A percentile compares a stretch with the other conserved stretches of the same genome.
These are phyloP conservation scores for Fraxinus floribunda DNA, from an alignment of 305 asterid species.

Conservation along the genomic window DNA sequence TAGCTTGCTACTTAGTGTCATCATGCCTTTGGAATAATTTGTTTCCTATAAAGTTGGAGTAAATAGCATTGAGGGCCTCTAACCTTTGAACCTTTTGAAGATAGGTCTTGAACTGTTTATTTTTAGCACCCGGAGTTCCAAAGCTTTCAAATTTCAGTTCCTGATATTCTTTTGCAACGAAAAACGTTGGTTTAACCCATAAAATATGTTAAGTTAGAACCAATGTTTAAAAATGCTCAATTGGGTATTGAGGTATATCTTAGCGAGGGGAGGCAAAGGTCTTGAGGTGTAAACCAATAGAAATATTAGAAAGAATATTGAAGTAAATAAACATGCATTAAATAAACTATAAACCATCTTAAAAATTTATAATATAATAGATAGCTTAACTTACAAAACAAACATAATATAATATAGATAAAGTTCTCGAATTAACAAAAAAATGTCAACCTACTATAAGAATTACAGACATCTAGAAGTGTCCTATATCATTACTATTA, in stretches of 20 bases:
- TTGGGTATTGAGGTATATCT: not conserved
- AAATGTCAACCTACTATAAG: not conserved
- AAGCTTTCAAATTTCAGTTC: not conserved
- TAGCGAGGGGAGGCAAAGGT: not conserved
- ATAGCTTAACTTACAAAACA: not conserved
- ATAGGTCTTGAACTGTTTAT: no score
- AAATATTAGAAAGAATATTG: not conserved
- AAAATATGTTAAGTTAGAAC: not conserved
- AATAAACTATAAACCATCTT: not conserved
- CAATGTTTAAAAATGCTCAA: not conserved
- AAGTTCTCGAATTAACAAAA: not conserved
- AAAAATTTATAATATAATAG: not conserved
- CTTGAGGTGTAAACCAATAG: not conserved
- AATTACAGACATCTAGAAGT: not conserved
- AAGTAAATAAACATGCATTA: not conserved
- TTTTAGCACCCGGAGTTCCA: no score
- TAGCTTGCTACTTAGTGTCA: not conserved
- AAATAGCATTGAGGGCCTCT: no score
- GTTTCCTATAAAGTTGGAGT: not conserved
- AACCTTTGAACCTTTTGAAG: no score
- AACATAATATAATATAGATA: not conserved
- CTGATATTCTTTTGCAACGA: not conserved
- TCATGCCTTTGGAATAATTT: not conserved
- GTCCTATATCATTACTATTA: not conserved
- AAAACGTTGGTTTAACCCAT: not conserved